phyloP scores from a whole-genome alignment of 352 stramenopile species.

The Globisporangium emineosum region DNA sequence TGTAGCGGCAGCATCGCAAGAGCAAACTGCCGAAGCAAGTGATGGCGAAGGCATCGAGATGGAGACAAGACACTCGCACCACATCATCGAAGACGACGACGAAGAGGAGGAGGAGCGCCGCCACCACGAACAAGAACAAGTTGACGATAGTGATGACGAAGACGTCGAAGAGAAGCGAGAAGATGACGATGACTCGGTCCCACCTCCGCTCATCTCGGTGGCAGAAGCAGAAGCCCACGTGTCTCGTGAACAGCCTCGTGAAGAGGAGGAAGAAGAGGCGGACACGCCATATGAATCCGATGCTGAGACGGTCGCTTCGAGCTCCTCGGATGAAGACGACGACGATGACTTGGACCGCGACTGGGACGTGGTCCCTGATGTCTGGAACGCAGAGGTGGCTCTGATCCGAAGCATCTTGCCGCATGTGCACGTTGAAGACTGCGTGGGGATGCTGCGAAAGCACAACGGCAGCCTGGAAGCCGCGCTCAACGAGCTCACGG shows the following conservation, averaged over 20 bases:
- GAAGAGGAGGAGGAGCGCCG: neutral
- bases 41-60: slow-evolving; percentile 13
- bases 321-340: slow-evolving; percentile 51
- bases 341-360: slow-evolving; percentile 27
- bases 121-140: neutral
- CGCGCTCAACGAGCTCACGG: slow-evolving; percentile 57
- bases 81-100: neutral
- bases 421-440: slow-evolving; percentile 39
- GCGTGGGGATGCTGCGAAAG: slow-evolving; percentile 45
- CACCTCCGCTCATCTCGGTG: neutral
- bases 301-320: slow-evolving; percentile 41
- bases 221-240: neutral
- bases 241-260: neutral
- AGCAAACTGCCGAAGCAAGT: neutral
- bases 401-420: slow-evolving; percentile 53
- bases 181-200: neutral
- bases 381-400: slow-evolving; percentile 42
- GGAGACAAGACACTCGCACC: neutral
- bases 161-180: neutral
- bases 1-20: neutral
- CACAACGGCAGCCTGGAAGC: slow-evolving; percentile 60
- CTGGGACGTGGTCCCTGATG: slow-evolving; percentile 41
- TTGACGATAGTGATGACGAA: neutral
- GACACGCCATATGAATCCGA: slow-evolving; percentile 45
- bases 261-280: slow-evolving; percentile 10